Base-by-base conservation (phyloP, 306 rosid species). In the Quercus cerris region DNA sequence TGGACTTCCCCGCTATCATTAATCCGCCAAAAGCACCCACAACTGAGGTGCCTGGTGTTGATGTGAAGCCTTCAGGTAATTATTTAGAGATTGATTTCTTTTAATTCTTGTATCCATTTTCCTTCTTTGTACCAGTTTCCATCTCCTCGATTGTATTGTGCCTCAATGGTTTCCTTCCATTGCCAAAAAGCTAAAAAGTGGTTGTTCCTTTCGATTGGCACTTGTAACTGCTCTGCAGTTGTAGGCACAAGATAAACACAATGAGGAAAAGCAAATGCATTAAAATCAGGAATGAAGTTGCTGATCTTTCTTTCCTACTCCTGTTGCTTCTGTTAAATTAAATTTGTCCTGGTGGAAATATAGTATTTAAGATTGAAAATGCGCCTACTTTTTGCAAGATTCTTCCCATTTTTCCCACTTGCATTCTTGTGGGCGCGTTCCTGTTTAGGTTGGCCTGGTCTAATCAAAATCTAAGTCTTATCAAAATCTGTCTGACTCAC, bases 81-180 rank as follows among this genome's bases (percentile, higher is more conserved):
- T 94, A 94, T 91, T 88, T 93, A 82, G 97, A 94, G 87, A 89
- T 94, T 64, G 99, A 93, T 87, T 93, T 93, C 97, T 94, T 92
- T 85, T 94, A 87, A 92, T 80, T 84, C 73, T 73, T 54, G 52
- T 75, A 69, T 76, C 38, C 70, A 22, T 79, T 74, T 82, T 78
- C 81, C 75, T 66, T 5, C 66, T 71, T 44, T 74, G 86, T 78
- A 80, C 81, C 76, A 54, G 75, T 71, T 79, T 77, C 80, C 86
- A 12, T 72, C 72, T 77, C 84, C 88, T 58, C 75, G 77, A 83
- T 84, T 81, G 75, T 91, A 74, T 79, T 80, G 86, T 85, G 76
- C 74, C 56, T 62, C 79, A 44, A 78, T 81, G 85, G 86, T 84
- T 89, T 76, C 84, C 87, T 87, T 73, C 85, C 90, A 84, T 82